A percentile compares a stretch with the other conserved stretches of the same genome.
Conservation (phyloP, 2,329 filamentous ascomycete genomes). For the Ophiocordyceps camponoti-floridani region DNA sequence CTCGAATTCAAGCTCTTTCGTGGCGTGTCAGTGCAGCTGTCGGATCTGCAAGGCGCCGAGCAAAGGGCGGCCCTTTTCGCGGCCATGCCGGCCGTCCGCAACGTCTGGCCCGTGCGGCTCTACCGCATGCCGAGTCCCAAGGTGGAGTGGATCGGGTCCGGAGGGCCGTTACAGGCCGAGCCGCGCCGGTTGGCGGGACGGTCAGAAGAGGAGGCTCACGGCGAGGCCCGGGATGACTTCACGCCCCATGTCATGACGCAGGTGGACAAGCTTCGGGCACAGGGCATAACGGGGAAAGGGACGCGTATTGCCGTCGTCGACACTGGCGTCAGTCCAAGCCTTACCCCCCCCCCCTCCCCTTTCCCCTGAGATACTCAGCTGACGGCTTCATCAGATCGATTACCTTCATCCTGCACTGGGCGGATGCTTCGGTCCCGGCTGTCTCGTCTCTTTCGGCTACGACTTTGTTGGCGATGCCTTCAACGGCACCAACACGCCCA, state of each 20-base stretch:
- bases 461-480: slow-evolving; percentile 41
- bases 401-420: slow-evolving; percentile 46
- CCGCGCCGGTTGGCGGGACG: slow-evolving; percentile 5
- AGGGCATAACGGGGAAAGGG: slow-evolving; percentile 29
- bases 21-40: slow-evolving; percentile 33
- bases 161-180: slow-evolving; percentile 4
- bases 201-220: slow-evolving; percentile 6
- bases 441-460: slow-evolving; percentile 36
- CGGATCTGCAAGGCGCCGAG: slow-evolving; percentile 25
- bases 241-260: slow-evolving; percentile 38
- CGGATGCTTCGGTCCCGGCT: slow-evolving; percentile 42
- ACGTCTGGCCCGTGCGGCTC: slow-evolving; percentile 27
- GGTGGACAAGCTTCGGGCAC: slow-evolving; percentile 30
- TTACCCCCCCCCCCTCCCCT: background rate
- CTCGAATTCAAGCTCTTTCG: slow-evolving; percentile 34
- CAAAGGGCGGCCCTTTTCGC: slow-evolving; percentile 22
- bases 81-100: slow-evolving; percentile 25
- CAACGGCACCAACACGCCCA: slow-evolving; percentile 18
- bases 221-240: slow-evolving; percentile 16
- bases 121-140: slow-evolving; percentile 26
- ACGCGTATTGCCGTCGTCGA: slow-evolving; percentile 36
- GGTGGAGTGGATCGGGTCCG: slow-evolving; percentile 23
- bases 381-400: slow-evolving; percentile 26
- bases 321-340: slow-evolving; percentile 25
- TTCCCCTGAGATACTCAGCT: background rate